Evolutionary conservation across 2,329 filamentous ascomycete genomes (phyloP).

Genomic region (Dactylonectria macrodidyma): DNA sequence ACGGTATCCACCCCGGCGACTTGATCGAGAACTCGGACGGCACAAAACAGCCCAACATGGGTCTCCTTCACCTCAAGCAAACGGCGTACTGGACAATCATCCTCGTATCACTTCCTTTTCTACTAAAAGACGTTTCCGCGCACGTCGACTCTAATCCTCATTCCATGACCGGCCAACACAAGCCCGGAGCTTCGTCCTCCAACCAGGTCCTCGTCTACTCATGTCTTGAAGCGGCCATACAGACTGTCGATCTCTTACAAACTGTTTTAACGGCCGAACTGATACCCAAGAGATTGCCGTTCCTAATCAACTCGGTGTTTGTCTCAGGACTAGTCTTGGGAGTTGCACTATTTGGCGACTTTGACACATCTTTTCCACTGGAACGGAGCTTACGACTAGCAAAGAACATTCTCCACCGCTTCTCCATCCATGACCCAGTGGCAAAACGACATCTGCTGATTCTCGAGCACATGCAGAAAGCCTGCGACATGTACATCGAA

Average conservation of each 20-base stretch:
- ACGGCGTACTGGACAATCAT: constrained; percentile 58
- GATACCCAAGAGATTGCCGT: constrained; percentile 59
- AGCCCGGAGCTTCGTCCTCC: constrained; percentile 25
- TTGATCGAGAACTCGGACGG: constrained; percentile 35
- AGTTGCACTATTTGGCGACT: constrained; percentile 60
- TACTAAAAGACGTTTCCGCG: constrained; percentile 49
- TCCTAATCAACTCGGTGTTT: constrained; percentile 62
- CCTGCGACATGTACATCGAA: constrained; percentile 44
- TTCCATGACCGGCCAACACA: constrained; percentile 30
- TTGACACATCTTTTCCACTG: constrained; percentile 54
- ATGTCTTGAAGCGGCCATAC: constrained; percentile 54
- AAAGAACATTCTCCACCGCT: constrained; percentile 42
- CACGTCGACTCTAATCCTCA: constrained; percentile 41
- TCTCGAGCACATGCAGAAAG: constrained; percentile 42
- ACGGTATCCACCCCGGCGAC: constrained; percentile 43
- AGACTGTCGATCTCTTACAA: constrained; percentile 56
- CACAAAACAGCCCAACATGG: constrained; percentile 42
- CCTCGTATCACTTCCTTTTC: constrained; percentile 54
- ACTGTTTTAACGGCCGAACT: constrained; percentile 51
- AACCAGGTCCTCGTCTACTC: constrained; percentile 50
- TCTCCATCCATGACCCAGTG: constrained; percentile 40
- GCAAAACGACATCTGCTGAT: constrained; percentile 44
- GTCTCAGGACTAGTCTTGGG: constrained; percentile 61
- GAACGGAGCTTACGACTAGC: constrained; percentile 45
- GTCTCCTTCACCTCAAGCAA: constrained; percentile 51